These are phyloP conservation scores for Cotoneaster glaucophyllus DNA, from an alignment of 306 rosid species.

Conservation along the genomic window DNA sequence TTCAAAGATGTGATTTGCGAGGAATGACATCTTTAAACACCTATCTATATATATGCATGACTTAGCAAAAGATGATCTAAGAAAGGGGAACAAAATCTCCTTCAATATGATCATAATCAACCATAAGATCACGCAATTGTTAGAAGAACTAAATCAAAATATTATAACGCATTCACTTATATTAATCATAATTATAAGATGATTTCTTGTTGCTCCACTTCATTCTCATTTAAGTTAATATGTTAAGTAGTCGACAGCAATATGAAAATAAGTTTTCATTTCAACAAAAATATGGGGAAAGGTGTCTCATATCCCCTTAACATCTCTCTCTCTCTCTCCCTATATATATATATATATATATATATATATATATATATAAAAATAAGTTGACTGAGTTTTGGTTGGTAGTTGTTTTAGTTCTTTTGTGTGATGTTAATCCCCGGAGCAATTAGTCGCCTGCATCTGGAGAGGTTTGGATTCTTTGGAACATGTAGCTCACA, in stretches of 20 bases:
- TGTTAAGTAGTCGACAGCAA: background rate
- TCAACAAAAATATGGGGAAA: conserved; percentile 15
- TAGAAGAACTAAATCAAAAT: background rate
- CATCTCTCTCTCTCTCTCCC: background rate
- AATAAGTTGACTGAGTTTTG: no score
- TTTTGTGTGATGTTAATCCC: background rate
- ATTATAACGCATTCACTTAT: conserved; percentile 2
- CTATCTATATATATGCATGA: background rate
- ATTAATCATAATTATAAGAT: background rate
- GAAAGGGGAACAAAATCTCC: no score
- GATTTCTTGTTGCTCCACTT: conserved; percentile 16
- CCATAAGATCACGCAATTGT: background rate
- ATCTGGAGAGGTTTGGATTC: background rate
- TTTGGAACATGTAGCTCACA: no score
- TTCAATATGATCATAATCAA: background rate
- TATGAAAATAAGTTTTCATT: background rate
- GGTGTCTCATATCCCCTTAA: conserved; percentile 10
- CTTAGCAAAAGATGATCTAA: background rate
- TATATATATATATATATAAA: no score
- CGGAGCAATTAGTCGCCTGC: background rate
- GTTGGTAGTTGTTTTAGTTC: background rate
- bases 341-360: no score
- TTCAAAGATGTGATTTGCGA: background rate
- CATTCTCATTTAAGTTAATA: background rate
- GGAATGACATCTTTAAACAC: background rate